Percentiles rank a stretch among this genome's conserved stretches.
Conservation (phyloP, 441 rosid species). For the Brassica balearica region DNA sequence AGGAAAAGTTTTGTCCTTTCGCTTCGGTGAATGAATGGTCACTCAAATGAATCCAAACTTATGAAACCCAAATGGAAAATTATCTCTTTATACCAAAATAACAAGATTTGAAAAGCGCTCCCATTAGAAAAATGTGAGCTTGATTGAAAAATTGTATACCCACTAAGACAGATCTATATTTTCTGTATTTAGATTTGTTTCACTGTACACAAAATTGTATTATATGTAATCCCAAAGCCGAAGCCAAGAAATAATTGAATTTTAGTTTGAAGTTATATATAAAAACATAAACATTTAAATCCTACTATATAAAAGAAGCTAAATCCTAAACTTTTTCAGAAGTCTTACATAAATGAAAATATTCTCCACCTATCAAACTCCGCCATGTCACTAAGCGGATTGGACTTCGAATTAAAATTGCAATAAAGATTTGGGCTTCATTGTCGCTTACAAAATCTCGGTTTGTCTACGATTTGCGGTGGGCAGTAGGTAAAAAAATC, state of each 20-base stretch:
- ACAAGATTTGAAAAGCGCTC: constrained; percentile 24
- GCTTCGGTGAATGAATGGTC: constrained; percentile 15
- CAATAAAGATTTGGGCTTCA: too few relatives aligned
- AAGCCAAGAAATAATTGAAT: neutral
- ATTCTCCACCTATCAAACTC: too few relatives aligned
- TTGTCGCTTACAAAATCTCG: too few relatives aligned
- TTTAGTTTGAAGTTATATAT: neutral
- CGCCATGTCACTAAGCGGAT: too few relatives aligned
- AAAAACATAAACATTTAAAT: neutral
- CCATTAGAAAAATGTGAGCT: constrained; percentile 5
- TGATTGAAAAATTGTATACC: constrained; percentile 20
- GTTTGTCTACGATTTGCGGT: too few relatives aligned
- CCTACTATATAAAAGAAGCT: too few relatives aligned
- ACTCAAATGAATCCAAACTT: neutral
- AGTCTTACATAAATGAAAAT: too few relatives aligned
- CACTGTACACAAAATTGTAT: neutral
- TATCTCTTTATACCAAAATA: constrained; percentile 20
- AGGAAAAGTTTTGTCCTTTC: constrained; percentile 8
- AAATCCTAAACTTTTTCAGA: too few relatives aligned
- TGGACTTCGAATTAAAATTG: too few relatives aligned
- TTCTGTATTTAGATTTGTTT: constrained; percentile 4
- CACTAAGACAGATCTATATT: constrained; percentile 26
- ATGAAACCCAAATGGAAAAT: constrained; percentile 21
- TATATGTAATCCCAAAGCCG: neutral
- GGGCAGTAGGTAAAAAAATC: too few relatives aligned